Percentiles rank a stretch among this genome's conserved stretches.
Conservation (phyloP, 1,284 basidiomycete genomes). For the Cutaneotrichosporon sp. region DNA sequence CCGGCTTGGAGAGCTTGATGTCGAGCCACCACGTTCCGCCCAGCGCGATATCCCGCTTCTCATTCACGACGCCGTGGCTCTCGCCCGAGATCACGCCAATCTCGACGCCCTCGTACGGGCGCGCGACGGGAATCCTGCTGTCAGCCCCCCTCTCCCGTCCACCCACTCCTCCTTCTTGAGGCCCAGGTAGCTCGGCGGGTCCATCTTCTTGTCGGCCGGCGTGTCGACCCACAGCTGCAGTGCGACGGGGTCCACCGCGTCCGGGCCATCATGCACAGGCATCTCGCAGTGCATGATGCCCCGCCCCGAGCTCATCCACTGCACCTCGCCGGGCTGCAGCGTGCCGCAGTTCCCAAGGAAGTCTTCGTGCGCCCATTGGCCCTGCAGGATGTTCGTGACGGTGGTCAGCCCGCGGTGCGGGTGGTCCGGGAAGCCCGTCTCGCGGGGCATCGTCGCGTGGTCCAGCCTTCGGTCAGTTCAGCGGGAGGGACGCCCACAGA, state of each 20-base stretch:
- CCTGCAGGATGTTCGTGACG: constrained; percentile 81
- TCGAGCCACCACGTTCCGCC: constrained; percentile 95
- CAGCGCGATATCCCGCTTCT: constrained; percentile 56
- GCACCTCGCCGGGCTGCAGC: constrained; percentile 81
- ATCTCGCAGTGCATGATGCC: constrained; percentile 77
- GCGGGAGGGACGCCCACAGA: not conserved
- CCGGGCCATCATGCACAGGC: constrained; percentile 61
- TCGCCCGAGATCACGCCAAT: constrained; percentile 78
- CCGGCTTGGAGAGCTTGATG: constrained; percentile 63
- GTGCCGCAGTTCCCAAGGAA: constrained; percentile 80
- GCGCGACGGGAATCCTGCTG: constrained; percentile 70
- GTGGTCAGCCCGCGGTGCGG: constrained; percentile 81
- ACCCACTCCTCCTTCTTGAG: constrained; percentile 33
- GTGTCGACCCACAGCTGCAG: constrained; percentile 95
- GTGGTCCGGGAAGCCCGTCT: constrained; percentile 63
- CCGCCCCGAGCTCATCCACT: constrained; percentile 89
- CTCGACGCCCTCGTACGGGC: constrained; percentile 64
- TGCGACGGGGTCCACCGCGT: constrained; percentile 54
- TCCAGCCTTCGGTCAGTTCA: constrained; percentile 8
- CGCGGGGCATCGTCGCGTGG: constrained; percentile 3
- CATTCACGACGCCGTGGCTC: constrained; percentile 67
- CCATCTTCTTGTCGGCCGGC: constrained; percentile 82
- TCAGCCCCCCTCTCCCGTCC: not conserved
- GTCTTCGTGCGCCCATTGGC: constrained; percentile 77
- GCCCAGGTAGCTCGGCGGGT: constrained; percentile 59